These are phyloP conservation scores for Ramularia endophylla DNA, from an alignment of 2,329 filamentous ascomycete genomes.

Conservation along the genomic window DNA sequence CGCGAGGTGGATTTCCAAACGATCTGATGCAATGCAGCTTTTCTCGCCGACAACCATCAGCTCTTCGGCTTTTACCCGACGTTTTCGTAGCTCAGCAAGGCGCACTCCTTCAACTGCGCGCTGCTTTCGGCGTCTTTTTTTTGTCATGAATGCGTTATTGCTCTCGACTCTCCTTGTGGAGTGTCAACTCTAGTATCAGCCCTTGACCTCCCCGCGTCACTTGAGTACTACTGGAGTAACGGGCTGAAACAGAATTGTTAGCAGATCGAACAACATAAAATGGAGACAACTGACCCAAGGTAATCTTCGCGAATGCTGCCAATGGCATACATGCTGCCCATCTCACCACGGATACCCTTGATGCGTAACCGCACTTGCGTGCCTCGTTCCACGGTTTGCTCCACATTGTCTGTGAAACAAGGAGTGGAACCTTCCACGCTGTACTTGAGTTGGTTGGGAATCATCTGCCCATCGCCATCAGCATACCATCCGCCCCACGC, in stretches of 20 bases:
- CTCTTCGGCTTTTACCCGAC: too few species aligned
- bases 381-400: slow-evolving; percentile 87
- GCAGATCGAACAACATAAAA: neutral
- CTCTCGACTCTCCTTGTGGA: too few species aligned
- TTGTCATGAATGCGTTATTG: too few species aligned
- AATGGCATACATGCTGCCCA: slow-evolving; percentile 93
- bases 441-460: slow-evolving; percentile 87
- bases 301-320: slow-evolving; percentile 82
- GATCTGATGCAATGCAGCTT: too few species aligned
- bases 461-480: slow-evolving; percentile 55
- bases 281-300: slow-evolving; percentile 25
- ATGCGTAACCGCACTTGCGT: slow-evolving; percentile 93
- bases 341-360: slow-evolving; percentile 86
- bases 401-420: slow-evolving; percentile 91
- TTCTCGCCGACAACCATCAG: too few species aligned
- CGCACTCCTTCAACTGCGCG: too few species aligned
- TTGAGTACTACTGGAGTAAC: slow-evolving; percentile 5
- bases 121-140: too few species aligned
- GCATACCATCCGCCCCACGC: neutral
- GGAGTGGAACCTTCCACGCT: slow-evolving; percentile 95
- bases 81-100: too few species aligned
- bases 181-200: too few species aligned
- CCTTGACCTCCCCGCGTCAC: too few species aligned
- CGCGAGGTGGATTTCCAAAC: too few species aligned
- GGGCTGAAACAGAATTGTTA: slow-evolving; percentile 3